Evolutionary conservation across 2,329 filamentous ascomycete species (phyloP), one percentile per base, ranked within the genome.

Genomic region (Acarospora socialis): DNA sequence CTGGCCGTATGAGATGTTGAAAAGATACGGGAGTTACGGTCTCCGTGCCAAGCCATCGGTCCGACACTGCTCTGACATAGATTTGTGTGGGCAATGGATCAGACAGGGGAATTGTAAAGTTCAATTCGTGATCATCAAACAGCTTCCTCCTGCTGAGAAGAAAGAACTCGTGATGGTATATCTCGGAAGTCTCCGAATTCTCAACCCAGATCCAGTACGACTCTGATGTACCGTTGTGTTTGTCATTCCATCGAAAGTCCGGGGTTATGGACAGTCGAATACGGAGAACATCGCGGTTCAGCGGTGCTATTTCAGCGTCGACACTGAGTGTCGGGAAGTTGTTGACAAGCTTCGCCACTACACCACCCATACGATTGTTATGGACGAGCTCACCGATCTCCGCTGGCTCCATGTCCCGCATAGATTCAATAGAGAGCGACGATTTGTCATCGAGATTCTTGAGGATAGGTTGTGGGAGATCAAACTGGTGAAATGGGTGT

Each of bases 191-290:
- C 46, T 95, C 90, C 0, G 87, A 94, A 51, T 95, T 93, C 54
- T 98, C 90, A 3, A 98, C 87, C 92, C 90, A 98, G 36, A 98
- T 79, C 70, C 92, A 98, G 59, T 92, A 98, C 3, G 87, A 87
- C 49, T 98, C 90, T 0, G 87, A 94, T 3, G 77, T 83, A 12
- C 92, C 92, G 49, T 98, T 86, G 37, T 93, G 72, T 28, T 81
- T 76, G 44, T 95, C 87, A 45, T 93, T 92, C 90, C 90, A 98
- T 21, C 66, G 66, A 50, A 98, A 98, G 31, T 95, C 86, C 0
- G 90, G 83, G 2, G 77, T 82, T 12, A 98, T 68, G 45, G 68
- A 81, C 0, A 98, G 70, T 48, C 80, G 78, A 48, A 98, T 84
- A n/a, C 87, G 74, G 39, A 98, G 63, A 1, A 98, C 87, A 49